Base-by-base conservation (phyloP, 169 alveolate species). In the Eimeria brunetti region DNA sequence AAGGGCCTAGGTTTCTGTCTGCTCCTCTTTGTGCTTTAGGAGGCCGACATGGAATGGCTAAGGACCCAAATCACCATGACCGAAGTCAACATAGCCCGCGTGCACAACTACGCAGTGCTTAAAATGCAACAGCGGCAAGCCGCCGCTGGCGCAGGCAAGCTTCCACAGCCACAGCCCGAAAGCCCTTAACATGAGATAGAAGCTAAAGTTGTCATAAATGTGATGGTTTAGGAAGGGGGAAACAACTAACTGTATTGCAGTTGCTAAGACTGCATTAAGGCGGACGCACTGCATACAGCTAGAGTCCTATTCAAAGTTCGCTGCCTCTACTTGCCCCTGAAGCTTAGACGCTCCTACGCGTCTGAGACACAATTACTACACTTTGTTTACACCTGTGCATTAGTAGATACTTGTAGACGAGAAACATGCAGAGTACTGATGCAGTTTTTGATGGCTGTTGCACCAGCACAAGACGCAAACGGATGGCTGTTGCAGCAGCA, bases 61-160 rank as follows among this genome's bases (percentile, higher is more conserved):
- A 96, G 98, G 80, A 96, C 96, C 76, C 99, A 98, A 89, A 97
- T 97, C 83, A 97, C 99, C 36, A 97, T 96, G 67, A 97, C 99
- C 27, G 99, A 98, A 90, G 98, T 98, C 89, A 98, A 98, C 94
- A 97, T 98, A n/a, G 98, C 99, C 71, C 97, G 99, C 62, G 96
- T 98, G 73, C 99, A 98, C 97, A 98, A 98, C 80, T 98, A 89
- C 90, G 96, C 98, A 41, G 99, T 98, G 75, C 96, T 96, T 97
- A 96, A 96, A 96, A 95, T 94, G 89, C 83, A 96, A 30, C 96
- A 80, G 86, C 92, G 92, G 71, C 95, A 86, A 95, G 96, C 92
- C 44, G 96, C 94, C 56, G 85, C 95, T 49, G 88, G 80, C 22
- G 51, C 80, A 0, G 80, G 80, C 80, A 69, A 69, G 80, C n/a